A percentile compares a stretch with the other conserved stretches of the same genome.
phyloP scores from a whole-genome alignment of 169 alveolate genomes.

The Cyclospora cayetanensis region DNA sequence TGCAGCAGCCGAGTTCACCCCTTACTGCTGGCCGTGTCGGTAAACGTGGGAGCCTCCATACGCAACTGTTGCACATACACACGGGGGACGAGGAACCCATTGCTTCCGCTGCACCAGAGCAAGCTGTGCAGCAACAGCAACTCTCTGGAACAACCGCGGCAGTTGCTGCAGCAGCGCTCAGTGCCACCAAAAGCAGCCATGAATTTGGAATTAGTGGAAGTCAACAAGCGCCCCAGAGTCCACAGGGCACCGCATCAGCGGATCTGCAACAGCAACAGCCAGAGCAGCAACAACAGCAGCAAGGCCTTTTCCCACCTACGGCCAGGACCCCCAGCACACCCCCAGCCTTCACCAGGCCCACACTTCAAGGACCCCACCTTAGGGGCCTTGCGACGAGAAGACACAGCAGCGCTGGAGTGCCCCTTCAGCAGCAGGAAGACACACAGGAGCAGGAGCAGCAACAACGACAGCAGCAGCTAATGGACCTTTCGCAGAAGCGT shows the following conservation, averaged over 20 bases:
- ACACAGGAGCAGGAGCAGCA: neutral
- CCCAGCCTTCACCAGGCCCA: neutral
- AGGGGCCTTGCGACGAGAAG: neutral
- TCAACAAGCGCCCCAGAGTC: neutral
- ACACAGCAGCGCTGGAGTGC: neutral
- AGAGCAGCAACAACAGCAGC: neutral
- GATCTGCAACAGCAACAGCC: neutral
- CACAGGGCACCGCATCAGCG: neutral
- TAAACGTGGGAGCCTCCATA: no score
- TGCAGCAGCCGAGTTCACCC: neutral
- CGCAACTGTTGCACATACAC: no score
- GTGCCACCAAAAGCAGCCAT: neutral
- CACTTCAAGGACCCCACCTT: neutral
- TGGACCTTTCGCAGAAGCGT: neutral
- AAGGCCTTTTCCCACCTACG: no score
- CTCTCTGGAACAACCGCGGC: neutral
- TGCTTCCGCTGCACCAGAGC: neutral
- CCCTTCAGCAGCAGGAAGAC: neutral
- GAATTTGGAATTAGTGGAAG: neutral
- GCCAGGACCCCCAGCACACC: neutral
- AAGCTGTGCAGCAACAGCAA: neutral
- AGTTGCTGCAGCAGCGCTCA: neutral
- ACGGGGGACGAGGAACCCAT: neutral
- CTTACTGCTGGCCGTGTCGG: no score
- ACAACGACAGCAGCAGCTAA: neutral